A percentile compares a stretch with the other conserved stretches of the same genome.
These are phyloP conservation scores for Erodium trifolium DNA, from an alignment of 441 rosid species.

Conservation along the genomic window DNA sequence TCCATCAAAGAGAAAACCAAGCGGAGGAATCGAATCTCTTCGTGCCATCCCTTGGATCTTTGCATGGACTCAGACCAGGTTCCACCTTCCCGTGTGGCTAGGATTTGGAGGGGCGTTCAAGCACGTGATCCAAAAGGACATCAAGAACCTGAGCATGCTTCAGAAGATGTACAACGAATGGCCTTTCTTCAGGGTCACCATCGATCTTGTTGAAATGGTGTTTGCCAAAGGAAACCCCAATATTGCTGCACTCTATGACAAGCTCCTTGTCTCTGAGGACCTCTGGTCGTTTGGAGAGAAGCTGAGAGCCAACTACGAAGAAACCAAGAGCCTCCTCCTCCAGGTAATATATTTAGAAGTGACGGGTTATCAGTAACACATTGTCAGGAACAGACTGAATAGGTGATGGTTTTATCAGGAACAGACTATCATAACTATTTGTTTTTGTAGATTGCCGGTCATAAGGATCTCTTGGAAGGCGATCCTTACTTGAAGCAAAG, in stretches of 20 bases:
- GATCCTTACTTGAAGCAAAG: slow-evolving; percentile 46
- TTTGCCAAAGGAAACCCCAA: slow-evolving; percentile 93
- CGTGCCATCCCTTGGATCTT: slow-evolving; percentile 98
- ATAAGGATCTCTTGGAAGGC: slow-evolving; percentile 83
- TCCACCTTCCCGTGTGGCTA: slow-evolving; percentile 95
- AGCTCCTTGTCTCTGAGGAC: slow-evolving; percentile 78
- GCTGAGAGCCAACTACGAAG: slow-evolving; percentile 51
- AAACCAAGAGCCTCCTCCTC: slow-evolving; percentile 72
- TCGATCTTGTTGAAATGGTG: slow-evolving; percentile 65
- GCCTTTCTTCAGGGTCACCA: no score
- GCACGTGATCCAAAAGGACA: slow-evolving; percentile 47
- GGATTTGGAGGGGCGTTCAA: slow-evolving; percentile 81
- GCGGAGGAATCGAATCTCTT: slow-evolving; percentile 83
- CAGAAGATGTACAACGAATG: slow-evolving; percentile 59
- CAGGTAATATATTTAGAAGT: slow-evolving; percentile 34
- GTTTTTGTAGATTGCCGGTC: slow-evolving; percentile 56
- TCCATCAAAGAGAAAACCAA: slow-evolving; percentile 86
- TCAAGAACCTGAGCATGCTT: slow-evolving; percentile 67
- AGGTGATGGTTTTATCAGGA: no score
- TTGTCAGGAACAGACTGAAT: no score
- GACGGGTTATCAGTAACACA: no score
- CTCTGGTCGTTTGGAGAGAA: slow-evolving; percentile 35
- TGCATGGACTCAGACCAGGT: slow-evolving; percentile 24
- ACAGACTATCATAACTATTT: background rate
- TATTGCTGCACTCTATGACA: slow-evolving; percentile 75